These are phyloP conservation scores for Talaromyces sp. DNA, from an alignment of 2,329 filamentous ascomycete species.

Conservation along the genomic window DNA sequence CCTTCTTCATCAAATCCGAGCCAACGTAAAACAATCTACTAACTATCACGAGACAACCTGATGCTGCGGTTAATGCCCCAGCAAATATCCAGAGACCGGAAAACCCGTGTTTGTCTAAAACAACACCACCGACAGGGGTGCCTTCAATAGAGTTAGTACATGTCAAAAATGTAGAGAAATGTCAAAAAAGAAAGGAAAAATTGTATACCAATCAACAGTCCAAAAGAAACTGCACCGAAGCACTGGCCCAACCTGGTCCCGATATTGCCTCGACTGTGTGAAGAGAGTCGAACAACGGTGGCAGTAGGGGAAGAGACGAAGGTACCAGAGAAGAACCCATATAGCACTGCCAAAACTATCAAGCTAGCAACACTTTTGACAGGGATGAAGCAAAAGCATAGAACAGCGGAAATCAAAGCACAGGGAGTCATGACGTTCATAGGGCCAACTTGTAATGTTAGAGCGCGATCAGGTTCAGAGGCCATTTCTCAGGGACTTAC, in stretches of 20 bases:
- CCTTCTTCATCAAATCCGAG: slow-evolving; percentile 1
- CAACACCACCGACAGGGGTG: slow-evolving; percentile 9
- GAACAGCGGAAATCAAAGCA: not conserved
- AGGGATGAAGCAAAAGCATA: slow-evolving; percentile 1
- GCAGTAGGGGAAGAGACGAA: slow-evolving; percentile 3
- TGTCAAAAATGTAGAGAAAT: not conserved
- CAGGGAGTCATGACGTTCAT: slow-evolving; percentile 1
- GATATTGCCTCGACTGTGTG: not conserved
- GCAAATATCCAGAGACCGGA: slow-evolving; percentile 6
- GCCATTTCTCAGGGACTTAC: not conserved
- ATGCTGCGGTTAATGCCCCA: not conserved
- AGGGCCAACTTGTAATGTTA: not conserved
- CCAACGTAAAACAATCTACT: slow-evolving; percentile 4
- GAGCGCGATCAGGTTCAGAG: not conserved
- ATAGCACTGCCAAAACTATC: slow-evolving; percentile 1
- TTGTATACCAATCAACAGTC: slow-evolving; percentile 6
- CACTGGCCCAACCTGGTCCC: slow-evolving; percentile 7
- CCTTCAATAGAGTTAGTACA: not conserved
- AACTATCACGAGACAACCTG: not conserved
- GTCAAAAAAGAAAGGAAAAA: not conserved
- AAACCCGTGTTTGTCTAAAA: slow-evolving; percentile 3
- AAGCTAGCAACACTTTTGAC: not conserved
- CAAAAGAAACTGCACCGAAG: slow-evolving; percentile 6
- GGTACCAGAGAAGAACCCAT: slow-evolving; percentile 2
- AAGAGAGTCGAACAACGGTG: not conserved